Evolutionary conservation across 106 monocot genomes (phyloP).

Genomic region (Alisma plantagoaquatica): DNA sequence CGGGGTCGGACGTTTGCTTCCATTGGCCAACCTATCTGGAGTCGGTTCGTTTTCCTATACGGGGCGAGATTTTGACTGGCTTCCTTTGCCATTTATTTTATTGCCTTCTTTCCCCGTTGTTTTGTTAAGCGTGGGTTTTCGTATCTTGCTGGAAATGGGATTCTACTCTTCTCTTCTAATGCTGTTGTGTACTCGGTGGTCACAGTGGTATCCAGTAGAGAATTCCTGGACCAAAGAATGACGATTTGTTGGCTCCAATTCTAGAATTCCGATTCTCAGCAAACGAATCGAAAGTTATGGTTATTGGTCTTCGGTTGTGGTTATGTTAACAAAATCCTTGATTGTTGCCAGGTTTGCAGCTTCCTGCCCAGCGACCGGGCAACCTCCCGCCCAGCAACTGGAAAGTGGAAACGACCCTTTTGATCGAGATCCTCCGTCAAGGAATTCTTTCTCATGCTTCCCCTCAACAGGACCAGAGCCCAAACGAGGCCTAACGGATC

Average conservation of each 20-base stretch:
- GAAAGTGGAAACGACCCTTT: no score
- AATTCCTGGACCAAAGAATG: not conserved
- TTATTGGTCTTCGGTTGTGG: not conserved
- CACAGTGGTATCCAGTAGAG: not conserved
- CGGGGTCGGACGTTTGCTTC: not conserved
- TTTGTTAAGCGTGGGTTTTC: no score
- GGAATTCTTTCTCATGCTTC: conserved; percentile 23
- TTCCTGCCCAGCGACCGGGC: no score
- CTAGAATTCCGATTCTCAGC: not conserved
- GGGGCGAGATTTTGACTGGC: no score
- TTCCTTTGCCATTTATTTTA: no score
- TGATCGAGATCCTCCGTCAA: not conserved
- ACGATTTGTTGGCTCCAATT: not conserved
- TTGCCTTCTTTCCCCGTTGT: no score
- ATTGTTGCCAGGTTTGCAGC: not conserved
- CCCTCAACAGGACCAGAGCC: conserved; percentile 36
- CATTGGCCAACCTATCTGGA: not conserved
- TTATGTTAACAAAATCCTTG: no score
- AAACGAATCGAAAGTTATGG: no score
- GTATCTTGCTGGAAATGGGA: not conserved
- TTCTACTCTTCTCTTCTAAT: not conserved
- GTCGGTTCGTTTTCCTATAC: not conserved
- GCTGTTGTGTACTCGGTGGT: not conserved
- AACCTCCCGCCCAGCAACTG: not conserved
- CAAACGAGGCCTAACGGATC: conserved; percentile 45